Conservation (phyloP, 2,329 filamentous ascomycete genomes). For the Sphaerulina vaccinii region DNA sequence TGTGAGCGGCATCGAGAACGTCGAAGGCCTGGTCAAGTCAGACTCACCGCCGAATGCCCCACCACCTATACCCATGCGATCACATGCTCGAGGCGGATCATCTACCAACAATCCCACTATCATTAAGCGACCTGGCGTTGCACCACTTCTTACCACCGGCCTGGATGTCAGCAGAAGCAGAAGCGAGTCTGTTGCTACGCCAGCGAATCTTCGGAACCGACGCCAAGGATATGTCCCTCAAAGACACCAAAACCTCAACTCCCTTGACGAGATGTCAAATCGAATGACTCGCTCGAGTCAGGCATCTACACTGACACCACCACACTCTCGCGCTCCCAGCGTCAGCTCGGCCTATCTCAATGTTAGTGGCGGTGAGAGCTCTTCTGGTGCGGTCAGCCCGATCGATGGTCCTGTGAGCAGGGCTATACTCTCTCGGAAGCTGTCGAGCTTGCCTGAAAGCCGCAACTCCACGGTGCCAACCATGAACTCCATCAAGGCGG, state of each 20-base stretch:
- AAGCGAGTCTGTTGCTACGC: slow-evolving; percentile 55
- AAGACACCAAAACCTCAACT: slow-evolving; percentile 48
- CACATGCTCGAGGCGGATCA: slow-evolving; percentile 66
- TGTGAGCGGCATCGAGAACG: slow-evolving; percentile 60
- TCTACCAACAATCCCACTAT: slow-evolving; percentile 31
- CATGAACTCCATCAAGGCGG: slow-evolving; percentile 27
- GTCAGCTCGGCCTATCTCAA: slow-evolving; percentile 30
- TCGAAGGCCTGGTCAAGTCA: slow-evolving; percentile 58
- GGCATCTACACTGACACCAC: slow-evolving; percentile 46
- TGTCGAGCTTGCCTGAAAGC: slow-evolving; percentile 31
- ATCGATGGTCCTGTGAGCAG: slow-evolving; percentile 29
- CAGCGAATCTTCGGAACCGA: slow-evolving; percentile 54
- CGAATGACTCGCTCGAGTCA: slow-evolving; percentile 45
- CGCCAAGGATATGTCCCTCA: slow-evolving; percentile 61
- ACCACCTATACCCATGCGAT: slow-evolving; percentile 76
- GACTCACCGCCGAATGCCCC: slow-evolving; percentile 58
- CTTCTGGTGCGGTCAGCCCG: slow-evolving; percentile 36
- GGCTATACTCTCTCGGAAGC: slow-evolving; percentile 23
- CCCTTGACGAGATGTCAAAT: slow-evolving; percentile 27
- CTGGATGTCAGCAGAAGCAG: slow-evolving; percentile 67
- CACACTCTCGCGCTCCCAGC: slow-evolving; percentile 35
- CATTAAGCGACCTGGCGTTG: slow-evolving; percentile 65
- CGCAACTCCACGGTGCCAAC: slow-evolving; percentile 29
- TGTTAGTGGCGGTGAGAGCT: slow-evolving; percentile 33
- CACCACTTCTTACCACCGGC: slow-evolving; percentile 62